Conservation (phyloP, 2,329 filamentous ascomycete genomes). For the Alternaria novae-zelandiae region DNA sequence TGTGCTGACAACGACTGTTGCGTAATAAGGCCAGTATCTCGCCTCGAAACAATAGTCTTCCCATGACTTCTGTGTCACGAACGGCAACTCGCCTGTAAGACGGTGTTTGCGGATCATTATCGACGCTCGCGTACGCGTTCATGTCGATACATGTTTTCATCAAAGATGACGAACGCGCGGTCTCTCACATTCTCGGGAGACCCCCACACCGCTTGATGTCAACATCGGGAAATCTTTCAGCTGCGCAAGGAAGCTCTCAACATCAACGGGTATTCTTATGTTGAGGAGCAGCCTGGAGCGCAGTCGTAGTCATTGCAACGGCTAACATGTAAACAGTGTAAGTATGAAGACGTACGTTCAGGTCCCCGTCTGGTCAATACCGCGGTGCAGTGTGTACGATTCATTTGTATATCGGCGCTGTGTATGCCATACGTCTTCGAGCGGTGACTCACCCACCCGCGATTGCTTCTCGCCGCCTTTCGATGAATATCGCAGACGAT, state of each 20-base stretch:
- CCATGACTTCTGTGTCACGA: neutral
- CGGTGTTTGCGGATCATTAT: slow-evolving; percentile 13
- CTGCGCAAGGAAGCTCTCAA: slow-evolving; percentile 26
- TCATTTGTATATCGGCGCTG: neutral
- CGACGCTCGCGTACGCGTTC: slow-evolving; percentile 23
- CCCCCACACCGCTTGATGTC: slow-evolving; percentile 39
- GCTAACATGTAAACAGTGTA: neutral
- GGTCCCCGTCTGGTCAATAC: neutral
- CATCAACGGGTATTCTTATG: slow-evolving; percentile 31
- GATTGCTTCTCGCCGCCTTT: neutral
- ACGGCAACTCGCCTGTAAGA: neutral
- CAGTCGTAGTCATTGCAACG: neutral
- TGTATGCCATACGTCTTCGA: neutral
- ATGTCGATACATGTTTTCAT: slow-evolving; percentile 48
- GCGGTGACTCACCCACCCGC: slow-evolving; percentile 3
- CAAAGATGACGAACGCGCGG: slow-evolving; percentile 50
- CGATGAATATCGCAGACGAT: neutral
- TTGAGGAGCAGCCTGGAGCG: slow-evolving; percentile 24
- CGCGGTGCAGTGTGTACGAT: neutral
- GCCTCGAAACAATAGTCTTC: neutral
- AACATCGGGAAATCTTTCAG: slow-evolving; percentile 27
- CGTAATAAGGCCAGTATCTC: neutral
- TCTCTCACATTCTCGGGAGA: slow-evolving; percentile 57
- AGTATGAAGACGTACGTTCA: neutral
- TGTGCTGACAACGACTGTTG: neutral